Evolutionary conservation across 257 asterid species (phyloP), one percentile per base, ranked within the genome.

Genomic region (Perilla frutescens): DNA sequence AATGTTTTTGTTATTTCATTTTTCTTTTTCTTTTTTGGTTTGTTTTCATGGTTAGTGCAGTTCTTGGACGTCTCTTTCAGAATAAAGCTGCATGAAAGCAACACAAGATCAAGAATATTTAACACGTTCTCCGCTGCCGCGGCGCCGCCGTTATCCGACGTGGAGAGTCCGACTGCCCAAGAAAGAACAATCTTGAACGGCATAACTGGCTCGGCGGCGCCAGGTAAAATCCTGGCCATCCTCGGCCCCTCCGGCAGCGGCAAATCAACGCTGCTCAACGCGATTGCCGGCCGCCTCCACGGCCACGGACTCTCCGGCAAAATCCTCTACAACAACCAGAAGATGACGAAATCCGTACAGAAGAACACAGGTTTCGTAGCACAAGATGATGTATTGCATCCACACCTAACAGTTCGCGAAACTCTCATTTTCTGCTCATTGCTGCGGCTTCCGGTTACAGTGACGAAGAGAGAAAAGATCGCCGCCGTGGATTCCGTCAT

Each of bases 171-270:
- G 7, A 66, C 82, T 68, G 76, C 80, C 31, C 82, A 62, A 12
- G 91, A 87, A 59, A 86, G 85, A 4, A 78, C 80, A 3, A 87
- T 92, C 71, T 44, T 92, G 63, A 77, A 79, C 49, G 87, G 91
- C 6, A 84, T 92, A 64, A 90, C 96, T 0, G 97, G 97, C 50
- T 71, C 84, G 78, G 97, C 87, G 11, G 77, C 81, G 26, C 97
- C 97, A 0, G 97, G 97, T 1, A 83, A 80, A 60, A 75, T 87
- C 76, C 83, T 92, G 7, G 97, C 96, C 80, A 63, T 92, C n/a
- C 93, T 92, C 3, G 97, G 97, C 1, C 97, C 97, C 2, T 92
- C 97, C 12, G 97, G 96, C 7, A 90, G 97, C 59, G 97, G 97
- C 1, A 92, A 92, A 77, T 92, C 97, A 10, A 92, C 97, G 62